Base-by-base conservation (phyloP, 2,329 filamentous ascomycete species). In the Aspergillus aculeatus region DNA sequence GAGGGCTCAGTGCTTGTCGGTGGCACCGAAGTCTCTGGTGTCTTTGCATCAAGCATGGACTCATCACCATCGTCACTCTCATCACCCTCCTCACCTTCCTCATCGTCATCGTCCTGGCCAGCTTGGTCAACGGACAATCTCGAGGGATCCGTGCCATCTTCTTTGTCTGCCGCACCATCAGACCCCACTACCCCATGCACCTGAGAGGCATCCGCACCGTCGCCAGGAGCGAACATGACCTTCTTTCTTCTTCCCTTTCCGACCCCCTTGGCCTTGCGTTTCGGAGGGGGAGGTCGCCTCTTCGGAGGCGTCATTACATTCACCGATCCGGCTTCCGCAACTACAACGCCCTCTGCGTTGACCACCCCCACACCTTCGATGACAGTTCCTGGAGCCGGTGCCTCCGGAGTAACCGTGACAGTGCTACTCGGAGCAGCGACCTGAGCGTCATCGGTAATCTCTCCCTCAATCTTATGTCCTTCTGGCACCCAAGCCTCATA, bases 401-500 rank as follows among this genome's bases (percentile, higher is more conserved):
- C 69, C 53, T 74, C 71, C 3, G 71, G 69, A 23, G 71, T 73
- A 14, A 77, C 71, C 3, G 70, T 71, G 16, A 64, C 71, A 50
- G 73, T 63, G 38, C 67, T 71, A 50, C 73, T 76, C 48, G 81
- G 80, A 48, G 78, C 75, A 51, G 80, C 74, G 29, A 78, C 73
- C 57, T 80, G 80, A 56, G 82, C 78, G 50, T 82, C 80, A 41
- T 82, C 80, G 60, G 91, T 85, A 54, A 96, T 88, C 71, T 96
- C 92, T 58, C 92, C 92, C 64, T 94, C 90, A 0, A 96, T 84
- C 5, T 81, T 80, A 71, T 95, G 90, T 0, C 92, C 92, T 59
- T 94, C 90, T 5, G 87, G 85, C 4, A 96, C 83, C 21, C 91
- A 89, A 7, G 95, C 87, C 69, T 96, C 91, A 73, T 95, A 92